Conservation (phyloP, 345 rosid genomes). For the Citrus hindsii region DNA sequence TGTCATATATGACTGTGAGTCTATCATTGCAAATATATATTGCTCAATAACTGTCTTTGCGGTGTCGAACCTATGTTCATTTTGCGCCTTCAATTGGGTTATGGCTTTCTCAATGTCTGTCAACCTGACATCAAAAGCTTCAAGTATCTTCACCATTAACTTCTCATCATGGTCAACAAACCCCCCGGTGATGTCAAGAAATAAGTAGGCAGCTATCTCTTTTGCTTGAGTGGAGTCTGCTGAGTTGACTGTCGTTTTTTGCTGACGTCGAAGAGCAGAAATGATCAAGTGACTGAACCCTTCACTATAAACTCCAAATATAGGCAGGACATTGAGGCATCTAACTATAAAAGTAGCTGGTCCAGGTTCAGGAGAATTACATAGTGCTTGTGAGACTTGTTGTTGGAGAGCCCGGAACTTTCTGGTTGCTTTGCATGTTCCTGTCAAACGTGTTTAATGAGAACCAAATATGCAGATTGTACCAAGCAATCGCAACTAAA, state of each 20-base stretch:
- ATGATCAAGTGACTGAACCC: slow-evolving; percentile 90
- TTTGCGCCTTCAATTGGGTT: slow-evolving; percentile 25
- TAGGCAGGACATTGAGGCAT: slow-evolving; percentile 71
- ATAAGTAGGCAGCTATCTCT: slow-evolving; percentile 56
- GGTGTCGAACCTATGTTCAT: slow-evolving; percentile 22
- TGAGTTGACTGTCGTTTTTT: slow-evolving; percentile 31
- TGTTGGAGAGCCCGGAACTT: slow-evolving; percentile 81
- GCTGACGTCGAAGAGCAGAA: slow-evolving; percentile 69
- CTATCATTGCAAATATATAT: slow-evolving; percentile 50
- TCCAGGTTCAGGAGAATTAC: slow-evolving; percentile 73
- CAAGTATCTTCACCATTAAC: slow-evolving; percentile 53
- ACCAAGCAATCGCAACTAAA: not conserved
- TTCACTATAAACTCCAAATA: slow-evolving; percentile 61
- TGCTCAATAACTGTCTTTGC: slow-evolving; percentile 52
- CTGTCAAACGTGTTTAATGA: slow-evolving; percentile 33
- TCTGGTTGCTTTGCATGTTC: slow-evolving; percentile 62
- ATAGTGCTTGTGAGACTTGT: slow-evolving; percentile 50
- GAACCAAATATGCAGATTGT: not conserved
- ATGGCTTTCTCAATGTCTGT: slow-evolving; percentile 52
- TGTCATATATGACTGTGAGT: slow-evolving; percentile 60
- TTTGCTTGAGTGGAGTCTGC: slow-evolving; percentile 49
- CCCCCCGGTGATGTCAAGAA: slow-evolving; percentile 48
- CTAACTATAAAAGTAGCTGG: slow-evolving; percentile 58
- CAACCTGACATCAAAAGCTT: slow-evolving; percentile 55
- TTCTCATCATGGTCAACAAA: slow-evolving; percentile 54